Evolutionary conservation across 176 grass and related monocot species (phyloP).

Genomic region (Avena eriantha): DNA sequence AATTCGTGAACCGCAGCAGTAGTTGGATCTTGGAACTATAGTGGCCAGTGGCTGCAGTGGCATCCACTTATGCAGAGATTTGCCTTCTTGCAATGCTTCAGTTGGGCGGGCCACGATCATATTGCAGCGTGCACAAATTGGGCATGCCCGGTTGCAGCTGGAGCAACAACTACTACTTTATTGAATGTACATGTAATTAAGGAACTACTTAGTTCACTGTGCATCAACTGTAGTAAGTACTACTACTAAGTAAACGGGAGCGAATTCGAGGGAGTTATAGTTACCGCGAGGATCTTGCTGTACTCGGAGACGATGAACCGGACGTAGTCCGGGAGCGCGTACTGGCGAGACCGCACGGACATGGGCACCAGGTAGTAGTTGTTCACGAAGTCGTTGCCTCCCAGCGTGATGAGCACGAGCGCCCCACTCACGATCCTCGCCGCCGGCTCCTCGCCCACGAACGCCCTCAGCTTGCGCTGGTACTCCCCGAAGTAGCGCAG

Average conservation of each 20-base stretch:
- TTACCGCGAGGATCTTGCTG: constrained; percentile 76
- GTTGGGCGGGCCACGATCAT: background rate
- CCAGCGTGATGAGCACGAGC: constrained; percentile 86
- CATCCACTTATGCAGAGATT: background rate
- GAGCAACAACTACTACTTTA: background rate
- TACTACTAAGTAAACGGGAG: too few species aligned
- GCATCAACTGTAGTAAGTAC: background rate
- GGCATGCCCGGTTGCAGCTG: background rate
- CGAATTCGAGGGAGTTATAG: background rate
- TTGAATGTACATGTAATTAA: background rate
- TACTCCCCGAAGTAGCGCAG: constrained; percentile 80
- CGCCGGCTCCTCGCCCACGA: constrained; percentile 59
- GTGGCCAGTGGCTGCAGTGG: background rate
- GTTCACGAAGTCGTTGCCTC: constrained; percentile 99
- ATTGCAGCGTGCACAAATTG: background rate
- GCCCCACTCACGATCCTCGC: constrained; percentile 55
- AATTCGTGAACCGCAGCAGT: background rate
- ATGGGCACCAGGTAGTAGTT: constrained; percentile 98
- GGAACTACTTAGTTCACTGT: background rate
- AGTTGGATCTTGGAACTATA: background rate
- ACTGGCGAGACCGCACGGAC: constrained; percentile 85
- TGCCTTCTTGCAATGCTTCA: background rate
- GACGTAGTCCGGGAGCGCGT: constrained; percentile 82
- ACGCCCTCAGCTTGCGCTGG: constrained; percentile 62
- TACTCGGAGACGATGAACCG: constrained; percentile 82